Base-by-base conservation (phyloP, 257 asterid genomes). In the Nyctanthes arbortristis region DNA sequence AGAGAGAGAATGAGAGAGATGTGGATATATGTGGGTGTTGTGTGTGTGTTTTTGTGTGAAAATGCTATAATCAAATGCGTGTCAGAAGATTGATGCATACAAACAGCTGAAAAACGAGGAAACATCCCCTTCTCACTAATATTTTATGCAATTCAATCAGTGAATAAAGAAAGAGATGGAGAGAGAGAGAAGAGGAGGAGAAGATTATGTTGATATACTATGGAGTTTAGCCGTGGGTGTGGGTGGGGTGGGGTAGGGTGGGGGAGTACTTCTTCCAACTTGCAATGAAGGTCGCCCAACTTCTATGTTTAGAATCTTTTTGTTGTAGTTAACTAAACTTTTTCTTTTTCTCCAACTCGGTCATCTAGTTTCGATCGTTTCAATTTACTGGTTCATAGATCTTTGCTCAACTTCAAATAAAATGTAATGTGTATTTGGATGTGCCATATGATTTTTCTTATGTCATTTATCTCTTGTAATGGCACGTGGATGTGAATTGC, bases 41-140 rank as follows among this genome's bases (percentile, higher is more conserved):
- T 66, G 55, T 40, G 72, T 55, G 34, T 61, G 61, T 65, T 64
- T 73, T 61, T 70, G 74, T 59, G 49, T 71, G 78, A 78, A 80
- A 82, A 77, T 71, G 87, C 75, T 77, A 82, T 84, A 78, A 77
- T 77, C 88, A 84, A 85, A 75, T 76, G 73, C 64, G 83, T 88
- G 95, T 83, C 95, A 88, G 96, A 86, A 85, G 81, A 82, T 70
- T 64, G 45, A 73, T 52, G 65, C 34, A 60, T 73, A 66, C 78
- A 67, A 82, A 85, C 89, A 84, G 81, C 77, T 88, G 84, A 83
- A 87, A 81, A 88, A 88, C 92, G 88, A 92, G 98, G 98, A 74
- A 88, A 86, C 81, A 95, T 93, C 98, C 80, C 77, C 85, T 78
- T 93, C 93, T 76, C 77, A 79, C 85, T 67, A 77, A 76, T 54